phyloP scores from a whole-genome alignment of 176 grass and related monocot genomes.

The Neostapfia colusana region DNA sequence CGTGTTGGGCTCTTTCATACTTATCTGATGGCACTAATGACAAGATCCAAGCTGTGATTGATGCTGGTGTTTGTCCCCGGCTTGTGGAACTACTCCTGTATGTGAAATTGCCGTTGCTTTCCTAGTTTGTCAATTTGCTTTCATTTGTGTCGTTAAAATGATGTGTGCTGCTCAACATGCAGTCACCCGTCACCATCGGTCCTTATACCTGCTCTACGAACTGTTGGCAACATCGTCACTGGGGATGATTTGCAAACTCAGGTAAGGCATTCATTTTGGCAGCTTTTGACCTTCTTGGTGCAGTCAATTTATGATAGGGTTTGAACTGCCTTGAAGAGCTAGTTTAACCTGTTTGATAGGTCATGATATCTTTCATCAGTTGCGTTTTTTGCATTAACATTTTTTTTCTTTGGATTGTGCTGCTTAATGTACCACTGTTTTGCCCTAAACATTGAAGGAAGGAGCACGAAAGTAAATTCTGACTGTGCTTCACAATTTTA shows the following conservation, averaged over 20 bases:
- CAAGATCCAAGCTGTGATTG: slow-evolving; percentile 89
- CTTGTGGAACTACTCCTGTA: slow-evolving; percentile 58
- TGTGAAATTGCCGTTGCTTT: neutral
- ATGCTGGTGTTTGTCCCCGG: slow-evolving; percentile 75
- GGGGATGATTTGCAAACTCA: slow-evolving; percentile 73
- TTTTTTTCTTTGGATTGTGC: too few relatives aligned
- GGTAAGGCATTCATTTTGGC: slow-evolving; percentile 31
- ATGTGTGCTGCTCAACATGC: neutral
- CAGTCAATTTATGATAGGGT: too few relatives aligned
- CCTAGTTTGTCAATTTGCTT: neutral
- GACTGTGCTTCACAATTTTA: too few relatives aligned
- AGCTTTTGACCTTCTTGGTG: neutral
- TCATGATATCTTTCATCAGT: neutral
- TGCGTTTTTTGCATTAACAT: too few relatives aligned
- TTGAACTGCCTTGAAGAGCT: neutral
- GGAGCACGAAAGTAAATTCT: too few relatives aligned
- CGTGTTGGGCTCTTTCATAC: slow-evolving; percentile 96
- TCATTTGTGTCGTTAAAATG: neutral
- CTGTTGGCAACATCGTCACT: slow-evolving; percentile 54
- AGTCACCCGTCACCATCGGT: slow-evolving; percentile 62
- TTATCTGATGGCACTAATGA: slow-evolving; percentile 91
- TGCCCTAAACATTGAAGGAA: too few relatives aligned
- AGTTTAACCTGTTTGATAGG: neutral
- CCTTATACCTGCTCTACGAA: slow-evolving; percentile 49
- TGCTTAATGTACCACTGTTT: too few relatives aligned